These are phyloP conservation scores for Trifolium repens DNA, from an alignment of 306 rosid genomes.

Conservation along the genomic window DNA sequence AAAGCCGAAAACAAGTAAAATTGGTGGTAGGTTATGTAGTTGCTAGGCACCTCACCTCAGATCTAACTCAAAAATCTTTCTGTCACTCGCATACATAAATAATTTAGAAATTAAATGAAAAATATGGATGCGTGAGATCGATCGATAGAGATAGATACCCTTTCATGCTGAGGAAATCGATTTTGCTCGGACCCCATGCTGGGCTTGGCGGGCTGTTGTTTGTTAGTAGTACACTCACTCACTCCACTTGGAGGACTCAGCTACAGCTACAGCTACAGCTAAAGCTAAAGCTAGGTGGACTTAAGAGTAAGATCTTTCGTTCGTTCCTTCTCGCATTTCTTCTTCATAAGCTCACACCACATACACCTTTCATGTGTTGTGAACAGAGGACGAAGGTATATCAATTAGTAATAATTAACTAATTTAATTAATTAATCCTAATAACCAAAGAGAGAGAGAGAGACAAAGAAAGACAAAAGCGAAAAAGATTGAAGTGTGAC, in stretches of 20 bases:
- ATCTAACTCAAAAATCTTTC: constrained; percentile 53
- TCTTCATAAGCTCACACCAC: constrained; percentile 50
- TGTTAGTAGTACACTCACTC: constrained; percentile 23
- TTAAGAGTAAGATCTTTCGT: not conserved
- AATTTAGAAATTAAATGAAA: constrained; percentile 20
- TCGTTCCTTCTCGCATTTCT: constrained; percentile 46
- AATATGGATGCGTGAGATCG: constrained; percentile 20
- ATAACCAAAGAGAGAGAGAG: constrained; percentile 50
- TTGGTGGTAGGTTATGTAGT: constrained; percentile 34
- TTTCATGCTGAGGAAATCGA: constrained; percentile 85
- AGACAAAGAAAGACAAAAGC: constrained; percentile 83
- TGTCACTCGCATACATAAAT: constrained; percentile 1
- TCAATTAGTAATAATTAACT: constrained; percentile 25
- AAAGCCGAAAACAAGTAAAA: constrained; percentile 16
- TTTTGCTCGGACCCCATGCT: constrained; percentile 95
- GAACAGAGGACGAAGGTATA: constrained; percentile 37
- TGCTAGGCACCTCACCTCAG: constrained; percentile 45
- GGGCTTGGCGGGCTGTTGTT: not conserved
- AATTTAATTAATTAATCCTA: constrained; percentile 38
- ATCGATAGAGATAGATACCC: constrained; percentile 53
- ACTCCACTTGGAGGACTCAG: constrained; percentile 6
- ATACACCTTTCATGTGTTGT: constrained; percentile 46
- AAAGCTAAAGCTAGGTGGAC: not conserved
- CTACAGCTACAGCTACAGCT: not conserved
- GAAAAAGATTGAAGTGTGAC: constrained; percentile 56